Evolutionary conservation across 352 stramenopile species (phyloP), one percentile per base, ranked within the genome.

Genomic region (Pythium pyrilobum): DNA sequence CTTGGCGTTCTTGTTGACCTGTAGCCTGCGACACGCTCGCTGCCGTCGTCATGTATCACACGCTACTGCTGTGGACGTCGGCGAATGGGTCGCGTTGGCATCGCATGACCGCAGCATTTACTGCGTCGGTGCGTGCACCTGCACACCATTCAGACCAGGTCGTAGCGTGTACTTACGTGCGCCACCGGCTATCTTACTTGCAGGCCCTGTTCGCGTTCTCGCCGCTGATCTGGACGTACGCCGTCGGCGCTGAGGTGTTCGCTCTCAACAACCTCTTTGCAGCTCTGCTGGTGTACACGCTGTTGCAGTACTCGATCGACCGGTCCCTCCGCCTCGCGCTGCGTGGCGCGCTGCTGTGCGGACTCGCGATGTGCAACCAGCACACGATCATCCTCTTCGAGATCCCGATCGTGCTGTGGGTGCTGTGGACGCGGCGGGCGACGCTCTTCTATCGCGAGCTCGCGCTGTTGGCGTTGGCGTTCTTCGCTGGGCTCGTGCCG

Each of bases 201-300:
- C 72, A 81, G 71, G 72, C 76, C 16, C 51, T 96, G 4, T 97
- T 92, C 58, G 79, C 88, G n/a, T 97, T 97, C 52, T 97, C 86
- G 10, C 91, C 93, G 21, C 67, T 98, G 18, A 82, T 96, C 10
- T 98, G 96, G 96, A 92, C 92, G 47, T 98, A 98, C 65, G 87
- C 89, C 1, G 81, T 94, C 29, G 86, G 89, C 8, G 86, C 94
- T 31, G 96, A 98, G 75, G 96, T 98, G 12, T 98, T 98, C 66
- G 85, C 94, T 5, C 73, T 98, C n/a, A 98, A 98, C 64, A 98
- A 98, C 44, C 61, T 96, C 1, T 96, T 98, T 28, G 67, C 85
- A 9, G 73, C 89, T 4, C 23, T 83, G 31, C 70, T 98, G 18
- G 8, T 94, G 12, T 87, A 79, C 52, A 50, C 86, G 18, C 64